phyloP scores from a whole-genome alignment of 371 early-diverging fungal species.

The Haplosporangium sp. region DNA sequence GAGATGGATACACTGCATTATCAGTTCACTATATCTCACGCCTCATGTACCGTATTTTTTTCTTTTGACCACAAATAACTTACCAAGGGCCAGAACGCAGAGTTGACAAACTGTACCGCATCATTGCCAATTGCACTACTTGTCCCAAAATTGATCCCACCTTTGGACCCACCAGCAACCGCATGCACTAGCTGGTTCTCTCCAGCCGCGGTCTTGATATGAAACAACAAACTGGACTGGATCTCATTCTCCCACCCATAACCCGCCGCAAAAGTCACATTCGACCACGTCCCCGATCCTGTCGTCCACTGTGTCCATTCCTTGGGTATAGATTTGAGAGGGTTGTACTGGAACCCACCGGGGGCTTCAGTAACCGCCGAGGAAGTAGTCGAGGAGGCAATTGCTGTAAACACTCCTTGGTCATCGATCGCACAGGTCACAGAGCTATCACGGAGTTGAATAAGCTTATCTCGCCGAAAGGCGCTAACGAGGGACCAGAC shows the following conservation, averaged over 20 bases:
- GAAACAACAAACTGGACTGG: constrained; percentile 1
- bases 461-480: neutral
- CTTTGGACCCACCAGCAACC: neutral
- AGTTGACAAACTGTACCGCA: neutral
- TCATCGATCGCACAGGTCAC: neutral
- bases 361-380: neutral
- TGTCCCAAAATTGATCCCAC: neutral
- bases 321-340: neutral
- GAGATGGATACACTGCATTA: no score
- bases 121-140: neutral
- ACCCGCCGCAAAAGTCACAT: neutral
- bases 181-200: neutral
- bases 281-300: neutral
- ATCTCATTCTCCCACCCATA: neutral
- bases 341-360: neutral
- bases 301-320: neutral
- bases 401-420: neutral
- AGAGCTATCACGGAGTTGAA: neutral
- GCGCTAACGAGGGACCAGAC: neutral
- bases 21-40: neutral
- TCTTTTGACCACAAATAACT: neutral
- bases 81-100: neutral
- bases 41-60: neutral
- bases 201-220: neutral
- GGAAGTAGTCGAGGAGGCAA: neutral